A percentile compares a stretch with the other conserved stretches of the same genome.
These are phyloP conservation scores for Terana coerulea DNA, from an alignment of 768 basidiomycete genomes.

Conservation along the genomic window DNA sequence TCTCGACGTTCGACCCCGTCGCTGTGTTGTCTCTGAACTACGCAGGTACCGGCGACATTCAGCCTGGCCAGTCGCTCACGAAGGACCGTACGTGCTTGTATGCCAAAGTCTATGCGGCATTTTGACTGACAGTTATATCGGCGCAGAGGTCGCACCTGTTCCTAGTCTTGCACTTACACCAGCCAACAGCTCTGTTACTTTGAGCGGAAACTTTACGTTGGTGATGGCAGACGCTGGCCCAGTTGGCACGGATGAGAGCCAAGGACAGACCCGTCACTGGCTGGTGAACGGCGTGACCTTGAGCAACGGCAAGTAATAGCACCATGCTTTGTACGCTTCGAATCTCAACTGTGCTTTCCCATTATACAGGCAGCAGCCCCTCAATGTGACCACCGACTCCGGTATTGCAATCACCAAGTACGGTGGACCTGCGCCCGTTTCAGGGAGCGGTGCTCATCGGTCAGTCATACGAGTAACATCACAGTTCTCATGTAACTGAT, in stretches of 20 bases:
- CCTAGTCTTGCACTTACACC: constrained; percentile 53
- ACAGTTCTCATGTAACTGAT: not conserved
- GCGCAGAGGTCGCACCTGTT: constrained; percentile 49
- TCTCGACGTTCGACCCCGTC: constrained; percentile 56
- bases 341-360: not conserved
- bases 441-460: constrained; percentile 75
- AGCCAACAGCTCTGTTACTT: constrained; percentile 41
- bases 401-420: constrained; percentile 57
- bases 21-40: constrained; percentile 56
- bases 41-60: constrained; percentile 42
- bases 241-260: constrained; percentile 46
- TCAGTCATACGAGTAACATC: constrained; percentile 21
- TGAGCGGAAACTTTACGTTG: constrained; percentile 57
- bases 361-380: constrained; percentile 2
- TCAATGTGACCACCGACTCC: constrained; percentile 38
- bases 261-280: constrained; percentile 76
- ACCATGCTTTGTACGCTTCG: not conserved
- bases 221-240: constrained; percentile 73
- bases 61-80: constrained; percentile 56
- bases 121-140: not conserved
- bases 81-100: constrained; percentile 46
- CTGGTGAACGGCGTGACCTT: constrained; percentile 64
- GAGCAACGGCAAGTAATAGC: constrained; percentile 30
- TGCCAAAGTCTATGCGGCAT: not conserved
- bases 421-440: constrained; percentile 65